These are phyloP conservation scores for Apium graveolens DNA, from an alignment of 129 eudicot species.

Conservation along the genomic window DNA sequence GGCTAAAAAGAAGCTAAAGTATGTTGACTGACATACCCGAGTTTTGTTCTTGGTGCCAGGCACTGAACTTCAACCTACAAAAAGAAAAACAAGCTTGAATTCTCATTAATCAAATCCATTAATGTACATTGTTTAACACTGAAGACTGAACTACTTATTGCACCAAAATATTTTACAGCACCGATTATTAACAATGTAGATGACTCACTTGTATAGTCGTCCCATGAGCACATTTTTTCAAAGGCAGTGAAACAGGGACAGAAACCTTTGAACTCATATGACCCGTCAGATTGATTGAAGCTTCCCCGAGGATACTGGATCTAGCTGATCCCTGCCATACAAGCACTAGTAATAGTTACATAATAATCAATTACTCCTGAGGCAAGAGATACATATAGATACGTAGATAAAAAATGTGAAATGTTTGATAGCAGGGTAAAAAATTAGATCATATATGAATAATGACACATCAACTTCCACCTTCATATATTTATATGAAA, in stretches of 20 bases:
- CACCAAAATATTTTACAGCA: not conserved
- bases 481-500: not conserved
- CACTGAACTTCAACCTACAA: constrained; percentile 61
- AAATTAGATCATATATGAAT: not conserved
- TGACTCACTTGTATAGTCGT: constrained; percentile 56
- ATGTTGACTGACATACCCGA: constrained; percentile 38
- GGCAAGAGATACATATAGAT: not conserved
- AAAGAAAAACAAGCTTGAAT: not conserved
- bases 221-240: constrained; percentile 56
- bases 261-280: constrained; percentile 39
- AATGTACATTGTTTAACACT: not conserved
- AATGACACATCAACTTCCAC: not conserved
- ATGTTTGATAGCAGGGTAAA: not conserved
- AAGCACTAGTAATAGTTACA: not conserved
- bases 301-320: constrained; percentile 73
- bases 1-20: not conserved
- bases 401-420: not conserved
- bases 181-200: constrained; percentile 13
- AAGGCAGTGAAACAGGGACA: constrained; percentile 36
- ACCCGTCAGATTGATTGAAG: constrained; percentile 46
- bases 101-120: not conserved
- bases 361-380: not conserved
- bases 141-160: not conserved
- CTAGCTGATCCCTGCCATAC: constrained; percentile 53
- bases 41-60: constrained; percentile 44